Base-by-base conservation (phyloP, 139 green algal genomes). In the Microglena sp. region DNA sequence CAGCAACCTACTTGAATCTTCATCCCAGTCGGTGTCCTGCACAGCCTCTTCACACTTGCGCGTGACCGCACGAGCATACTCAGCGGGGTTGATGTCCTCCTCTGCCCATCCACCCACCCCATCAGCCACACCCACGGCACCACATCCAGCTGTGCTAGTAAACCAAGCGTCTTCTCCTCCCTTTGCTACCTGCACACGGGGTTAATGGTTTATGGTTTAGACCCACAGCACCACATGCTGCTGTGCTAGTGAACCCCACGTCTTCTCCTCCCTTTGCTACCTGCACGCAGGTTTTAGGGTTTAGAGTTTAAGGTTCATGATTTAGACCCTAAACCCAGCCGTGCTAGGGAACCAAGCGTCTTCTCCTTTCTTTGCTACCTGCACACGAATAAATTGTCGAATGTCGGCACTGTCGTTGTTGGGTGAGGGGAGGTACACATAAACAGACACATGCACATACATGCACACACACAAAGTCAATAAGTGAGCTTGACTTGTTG, bases 81-180 rank as follows among this genome's bases (percentile, higher is more conserved):
- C 65, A 18, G 78, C 75, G 2, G 88, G 69, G 67, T 95, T 79
- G 0, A 96, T 67, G 2, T 85, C 84, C 11, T 88, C 76, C 27
- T 74, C 57, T 15, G 75, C 72, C 90, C 90, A 96, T 34, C 83
- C 79, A 36, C 90, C 84, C 40, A 96, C 90, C 15, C 90, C 90
- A 71, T 96, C 90, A 15, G 89, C 87, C 22, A 96, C 82, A 21
- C 87, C 90, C 26, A 93, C 53, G 0, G 75, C 79, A 0, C 69
- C 72, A 21, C 28, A 30, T 18, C 35, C 29, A 29, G 15, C 29
- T 2, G 24, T 27, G 33, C 28, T 35, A 0, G 89, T 66, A 64
- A 95, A 94, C 55, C 79, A 89, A 0, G 87, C 84, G 59, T 96
- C 89, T 63, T 96, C 89, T 2, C 88, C 85, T 28, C 87, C 86